These are phyloP conservation scores for Haematococcus lacustris DNA, from an alignment of 139 green algal species.

Conservation along the genomic window DNA sequence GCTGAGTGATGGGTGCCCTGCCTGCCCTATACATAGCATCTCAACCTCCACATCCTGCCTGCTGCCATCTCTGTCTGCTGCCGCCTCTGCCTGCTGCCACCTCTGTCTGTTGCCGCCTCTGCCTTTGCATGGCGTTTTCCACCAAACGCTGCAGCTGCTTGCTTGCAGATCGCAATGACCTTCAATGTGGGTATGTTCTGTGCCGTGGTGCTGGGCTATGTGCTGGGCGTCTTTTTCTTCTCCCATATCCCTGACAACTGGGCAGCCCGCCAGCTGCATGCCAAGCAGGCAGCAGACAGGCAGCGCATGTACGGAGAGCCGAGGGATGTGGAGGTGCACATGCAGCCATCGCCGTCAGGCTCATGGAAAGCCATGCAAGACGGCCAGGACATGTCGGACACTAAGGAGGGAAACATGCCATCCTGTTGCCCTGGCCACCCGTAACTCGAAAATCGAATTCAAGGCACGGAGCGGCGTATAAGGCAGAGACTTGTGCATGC, in stretches of 20 bases:
- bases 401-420: too few species aligned
- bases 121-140: neutral
- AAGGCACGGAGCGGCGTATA: too few species aligned
- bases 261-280: slow-evolving; percentile 8
- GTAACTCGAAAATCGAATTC: too few species aligned
- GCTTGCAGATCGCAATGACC: slow-evolving; percentile 38
- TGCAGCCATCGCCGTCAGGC: too few species aligned
- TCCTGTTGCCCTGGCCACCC: too few species aligned
- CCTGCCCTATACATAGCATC: neutral
- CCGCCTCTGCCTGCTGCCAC: neutral
- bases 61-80: neutral
- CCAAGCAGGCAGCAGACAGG: too few species aligned
- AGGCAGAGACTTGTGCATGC: too few species aligned
- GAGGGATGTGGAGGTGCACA: too few species aligned
- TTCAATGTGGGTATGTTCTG: slow-evolving; percentile 53
- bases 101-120: neutral
- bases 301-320: too few species aligned
- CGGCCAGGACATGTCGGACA: too few species aligned
- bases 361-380: too few species aligned
- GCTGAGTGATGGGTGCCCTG: neutral
- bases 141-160: neutral
- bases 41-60: neutral
- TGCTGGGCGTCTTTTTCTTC: slow-evolving; percentile 31
- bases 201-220: slow-evolving; percentile 37
- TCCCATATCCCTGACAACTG: slow-evolving; percentile 25